Percentiles rank a stretch among this genome's conserved stretches.
These are phyloP conservation scores for Brassica incana DNA, from an alignment of 345 rosid genomes.

Conservation along the genomic window DNA sequence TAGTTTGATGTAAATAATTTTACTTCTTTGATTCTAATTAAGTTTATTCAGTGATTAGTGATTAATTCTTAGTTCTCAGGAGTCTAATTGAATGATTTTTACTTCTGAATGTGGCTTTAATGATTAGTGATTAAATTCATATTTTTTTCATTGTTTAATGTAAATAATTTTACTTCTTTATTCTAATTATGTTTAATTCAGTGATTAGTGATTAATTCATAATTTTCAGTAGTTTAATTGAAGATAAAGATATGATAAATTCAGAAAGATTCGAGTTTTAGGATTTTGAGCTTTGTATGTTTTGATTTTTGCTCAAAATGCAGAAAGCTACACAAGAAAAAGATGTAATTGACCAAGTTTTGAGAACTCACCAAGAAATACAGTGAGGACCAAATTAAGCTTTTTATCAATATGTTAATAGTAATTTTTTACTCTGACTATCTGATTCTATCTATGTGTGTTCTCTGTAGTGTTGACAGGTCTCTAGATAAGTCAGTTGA, in stretches of 20 bases:
- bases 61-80: too few relatives aligned
- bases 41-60: too few relatives aligned
- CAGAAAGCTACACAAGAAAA: conserved; percentile 41
- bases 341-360: conserved; percentile 64
- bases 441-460: background rate
- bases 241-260: background rate
- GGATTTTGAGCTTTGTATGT: background rate
- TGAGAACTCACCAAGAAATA: conserved; percentile 76
- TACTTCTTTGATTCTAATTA: too few relatives aligned
- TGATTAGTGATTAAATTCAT: too few relatives aligned
- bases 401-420: background rate
- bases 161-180: too few relatives aligned
- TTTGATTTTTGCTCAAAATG: background rate
- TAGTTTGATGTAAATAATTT: too few relatives aligned
- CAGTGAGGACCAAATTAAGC: conserved; percentile 53
- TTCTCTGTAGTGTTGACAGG: conserved; percentile 48
- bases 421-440: background rate
- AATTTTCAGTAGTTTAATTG: background rate
- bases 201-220: too few relatives aligned
- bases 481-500: conserved; percentile 66
- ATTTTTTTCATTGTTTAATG: too few relatives aligned
- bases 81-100: too few relatives aligned
- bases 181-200: too few relatives aligned
- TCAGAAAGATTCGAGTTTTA: conserved; percentile 10
- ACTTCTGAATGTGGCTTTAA: too few relatives aligned